Conservation (phyloP, 2,329 filamentous ascomycete genomes). For the Alternaria triticimaculans region DNA sequence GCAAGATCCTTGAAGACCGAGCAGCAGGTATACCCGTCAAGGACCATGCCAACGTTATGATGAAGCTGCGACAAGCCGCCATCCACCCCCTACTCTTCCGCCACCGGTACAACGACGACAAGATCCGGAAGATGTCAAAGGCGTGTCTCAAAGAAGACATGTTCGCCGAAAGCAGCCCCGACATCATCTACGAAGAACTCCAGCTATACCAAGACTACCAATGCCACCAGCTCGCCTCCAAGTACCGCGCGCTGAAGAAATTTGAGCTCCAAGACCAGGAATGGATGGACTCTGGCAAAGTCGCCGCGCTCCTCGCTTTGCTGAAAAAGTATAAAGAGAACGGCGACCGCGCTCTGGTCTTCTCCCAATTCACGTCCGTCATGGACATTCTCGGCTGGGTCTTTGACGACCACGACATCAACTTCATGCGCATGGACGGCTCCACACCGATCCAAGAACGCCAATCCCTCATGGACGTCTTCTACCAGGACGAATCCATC, state of each 20-base stretch:
- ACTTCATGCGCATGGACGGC: conserved; percentile 87
- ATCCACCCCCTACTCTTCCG: conserved; percentile 91
- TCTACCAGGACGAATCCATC: conserved; percentile 76
- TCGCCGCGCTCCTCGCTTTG: conserved; percentile 78
- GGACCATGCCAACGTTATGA: conserved; percentile 67
- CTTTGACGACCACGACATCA: conserved; percentile 73
- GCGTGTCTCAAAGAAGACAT: conserved; percentile 74
- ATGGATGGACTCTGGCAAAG: conserved; percentile 82
- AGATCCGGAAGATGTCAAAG: conserved; percentile 77
- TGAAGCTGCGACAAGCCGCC: conserved; percentile 89
- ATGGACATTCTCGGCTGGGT: conserved; percentile 90
- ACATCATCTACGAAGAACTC: conserved; percentile 63
- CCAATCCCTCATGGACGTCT: conserved; percentile 87
- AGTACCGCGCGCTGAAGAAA: conserved; percentile 60
- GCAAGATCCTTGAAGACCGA: conserved; percentile 66
- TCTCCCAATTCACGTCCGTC: conserved; percentile 90
- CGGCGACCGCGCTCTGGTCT: conserved; percentile 87
- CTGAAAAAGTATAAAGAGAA: conserved; percentile 75
- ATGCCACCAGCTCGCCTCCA: conserved; percentile 63
- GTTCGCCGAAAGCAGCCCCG: conserved; percentile 57
- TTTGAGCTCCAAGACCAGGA: conserved; percentile 66
- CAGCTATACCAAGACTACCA: conserved; percentile 66
- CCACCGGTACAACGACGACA: conserved; percentile 76
- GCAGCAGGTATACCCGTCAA: conserved; percentile 62
- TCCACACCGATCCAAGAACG: conserved; percentile 80